Base-by-base conservation (phyloP, 768 basidiomycete species). In the Boletus rufocinnamomeus region DNA sequence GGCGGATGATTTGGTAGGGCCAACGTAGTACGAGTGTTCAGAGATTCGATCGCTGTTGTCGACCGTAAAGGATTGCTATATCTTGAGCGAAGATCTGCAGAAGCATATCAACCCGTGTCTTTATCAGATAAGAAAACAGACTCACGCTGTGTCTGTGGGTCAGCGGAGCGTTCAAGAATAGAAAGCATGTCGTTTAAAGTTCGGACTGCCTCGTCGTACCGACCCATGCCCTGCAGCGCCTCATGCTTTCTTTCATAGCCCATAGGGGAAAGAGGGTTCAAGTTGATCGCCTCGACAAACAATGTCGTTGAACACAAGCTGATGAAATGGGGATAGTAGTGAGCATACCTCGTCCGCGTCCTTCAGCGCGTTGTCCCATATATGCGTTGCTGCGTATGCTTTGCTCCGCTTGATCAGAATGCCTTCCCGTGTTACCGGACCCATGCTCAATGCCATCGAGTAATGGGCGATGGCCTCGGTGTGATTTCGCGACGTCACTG, bases 191-290 rank as follows among this genome's bases (percentile, higher is more conserved):
- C 28, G 17, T 30, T n/a, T 0, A 52, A 38, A 14, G 46, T 13
- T 23, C 8, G 40, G 19, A 14, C 25, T 30, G 45, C 46, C 23
- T 62, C 54, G 16, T 56, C 51, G 32, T 51, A 41, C 21, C 46
- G 58, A 30, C 13, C 63, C 74, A 2, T 73, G 21, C 59, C 53
- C 14, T 37, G 52, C 3, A 60, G 40, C 13, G 50, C 38, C 0
- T 51, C 38, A 6, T 48, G 49, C 25, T 51, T 62, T 40, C 23
- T 52, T 53, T 56, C 61, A 14, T 49, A 44, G 21, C 54, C 50
- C 47, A 34, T 28, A 4, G 41, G 35, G 17, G 59, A 50, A 40
- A n/a, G 21, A 4, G 59, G 50, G 41, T 28, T 52, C 54, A 21
- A 37, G 35, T 51, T 17, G 11, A 56, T 52, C 17, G 19, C 54